These are phyloP conservation scores for Theileria annulata DNA, from an alignment of 169 alveolate species.

Conservation along the genomic window DNA sequence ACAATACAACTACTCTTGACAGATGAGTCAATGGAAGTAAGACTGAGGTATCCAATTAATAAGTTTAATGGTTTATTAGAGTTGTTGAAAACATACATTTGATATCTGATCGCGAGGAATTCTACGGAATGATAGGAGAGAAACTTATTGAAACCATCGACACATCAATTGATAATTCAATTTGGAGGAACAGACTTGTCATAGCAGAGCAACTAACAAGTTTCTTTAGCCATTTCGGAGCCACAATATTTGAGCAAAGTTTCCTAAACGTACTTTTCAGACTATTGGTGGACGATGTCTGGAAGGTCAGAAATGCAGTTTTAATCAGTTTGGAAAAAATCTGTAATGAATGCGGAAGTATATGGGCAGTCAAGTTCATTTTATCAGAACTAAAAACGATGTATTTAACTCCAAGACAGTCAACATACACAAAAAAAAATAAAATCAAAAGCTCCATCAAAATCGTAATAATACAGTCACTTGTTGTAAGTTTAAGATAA, in stretches of 20 bases:
- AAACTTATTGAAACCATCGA: conserved; percentile 39
- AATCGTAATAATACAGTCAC: conserved; percentile 56
- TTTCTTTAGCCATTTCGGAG: conserved; percentile 56
- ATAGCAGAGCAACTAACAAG: conserved; percentile 52
- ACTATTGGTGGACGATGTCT: conserved; percentile 55
- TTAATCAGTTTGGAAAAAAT: conserved; percentile 37
- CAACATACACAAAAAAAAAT: conserved; percentile 16
- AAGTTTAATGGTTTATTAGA: conserved; percentile 1
- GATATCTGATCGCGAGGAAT: conserved; percentile 45
- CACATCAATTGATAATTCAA: conserved; percentile 29
- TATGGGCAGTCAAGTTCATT: conserved; percentile 51
- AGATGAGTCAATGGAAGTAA: conserved; percentile 49
- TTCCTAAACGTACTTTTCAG: conserved; percentile 35
- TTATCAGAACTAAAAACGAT: conserved; percentile 31
- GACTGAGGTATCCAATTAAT: conserved; percentile 43
- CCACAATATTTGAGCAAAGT: conserved; percentile 30
- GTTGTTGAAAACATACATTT: conserved; percentile 45
- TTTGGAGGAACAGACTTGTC: conserved; percentile 57
- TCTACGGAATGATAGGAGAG: conserved; percentile 34
- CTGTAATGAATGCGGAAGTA: conserved; percentile 39
- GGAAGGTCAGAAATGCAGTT: conserved; percentile 63
- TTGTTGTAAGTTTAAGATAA: conserved; percentile 41
- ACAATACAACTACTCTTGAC: conserved; percentile 18
- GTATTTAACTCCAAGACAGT: conserved; percentile 44
- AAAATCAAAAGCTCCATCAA: conserved; percentile 30